Percentiles rank a stretch among this genome's conserved stretches.
Conservation (phyloP, 2,329 filamentous ascomycete species). For the Aspergillus sp. region DNA sequence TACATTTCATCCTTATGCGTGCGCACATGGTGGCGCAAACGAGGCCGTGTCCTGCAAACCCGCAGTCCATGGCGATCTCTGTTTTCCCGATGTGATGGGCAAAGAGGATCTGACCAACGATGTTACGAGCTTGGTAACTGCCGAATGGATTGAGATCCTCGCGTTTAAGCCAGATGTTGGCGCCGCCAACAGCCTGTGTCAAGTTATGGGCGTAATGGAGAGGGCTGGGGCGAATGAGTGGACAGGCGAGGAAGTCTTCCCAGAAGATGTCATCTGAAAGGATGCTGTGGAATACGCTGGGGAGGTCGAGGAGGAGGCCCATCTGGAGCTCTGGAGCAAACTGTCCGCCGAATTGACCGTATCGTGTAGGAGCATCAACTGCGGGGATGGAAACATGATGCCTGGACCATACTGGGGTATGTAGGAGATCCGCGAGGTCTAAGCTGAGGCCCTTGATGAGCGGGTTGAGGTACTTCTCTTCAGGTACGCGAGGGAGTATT, state of each 20-base stretch:
- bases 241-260: slow-evolving; percentile 23
- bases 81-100: slow-evolving; percentile 86
- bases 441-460: slow-evolving; percentile 1
- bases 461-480: slow-evolving; percentile 2
- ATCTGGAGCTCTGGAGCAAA: slow-evolving; percentile 30
- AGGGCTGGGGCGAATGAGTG: slow-evolving; percentile 67
- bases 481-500: not conserved
- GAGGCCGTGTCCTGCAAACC: slow-evolving; percentile 93
- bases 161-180: slow-evolving; percentile 94
- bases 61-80: slow-evolving; percentile 94
- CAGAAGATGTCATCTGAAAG: slow-evolving; percentile 28
- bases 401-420: slow-evolving; percentile 14
- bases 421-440: not conserved
- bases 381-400: slow-evolving; percentile 2
- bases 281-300: slow-evolving; percentile 23
- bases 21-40: slow-evolving; percentile 95
- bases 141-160: slow-evolving; percentile 97
- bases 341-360: slow-evolving; percentile 27
- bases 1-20: slow-evolving; percentile 96
- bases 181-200: slow-evolving; percentile 81
- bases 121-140: slow-evolving; percentile 98
- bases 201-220: slow-evolving; percentile 82
- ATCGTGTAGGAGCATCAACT: slow-evolving; percentile 11
- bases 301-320: slow-evolving; percentile 25
- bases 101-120: slow-evolving; percentile 86